These are phyloP conservation scores for Wallacemonas collosoma DNA, from an alignment of 208 protist species.

Conservation along the genomic window DNA sequence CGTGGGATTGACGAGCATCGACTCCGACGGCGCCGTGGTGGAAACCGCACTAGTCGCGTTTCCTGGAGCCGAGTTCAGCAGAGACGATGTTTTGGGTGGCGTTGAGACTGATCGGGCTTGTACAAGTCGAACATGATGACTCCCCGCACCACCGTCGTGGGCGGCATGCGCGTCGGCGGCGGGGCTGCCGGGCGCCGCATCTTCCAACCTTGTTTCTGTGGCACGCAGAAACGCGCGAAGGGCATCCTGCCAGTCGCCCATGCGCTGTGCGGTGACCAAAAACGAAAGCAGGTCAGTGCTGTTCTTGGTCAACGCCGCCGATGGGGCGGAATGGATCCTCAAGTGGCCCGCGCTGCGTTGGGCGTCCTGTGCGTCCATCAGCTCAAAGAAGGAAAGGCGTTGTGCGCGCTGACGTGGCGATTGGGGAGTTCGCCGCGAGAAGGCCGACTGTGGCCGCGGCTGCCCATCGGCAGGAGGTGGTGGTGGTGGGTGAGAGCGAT, in stretches of 20 bases:
- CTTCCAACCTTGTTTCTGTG: constrained; percentile 33
- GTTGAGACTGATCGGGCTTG: too few species aligned
- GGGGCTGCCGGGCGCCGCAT: too few species aligned
- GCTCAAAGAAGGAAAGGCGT: constrained; percentile 46
- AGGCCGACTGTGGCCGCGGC: not conserved
- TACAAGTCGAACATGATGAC: too few species aligned
- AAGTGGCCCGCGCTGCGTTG: constrained; percentile 35
- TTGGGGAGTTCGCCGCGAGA: not conserved
- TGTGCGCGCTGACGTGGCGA: constrained; percentile 17
- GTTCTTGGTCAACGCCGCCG: constrained; percentile 51
- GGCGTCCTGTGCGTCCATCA: constrained; percentile 71
- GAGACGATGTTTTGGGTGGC: too few species aligned
- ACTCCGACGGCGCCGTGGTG: not conserved
- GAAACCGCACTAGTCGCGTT: not conserved
- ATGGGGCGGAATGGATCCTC: constrained; percentile 35
- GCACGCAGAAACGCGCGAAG: constrained; percentile 51
- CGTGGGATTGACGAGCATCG: constrained; percentile 36
- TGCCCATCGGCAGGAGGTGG: not conserved
- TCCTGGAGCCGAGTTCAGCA: too few species aligned
- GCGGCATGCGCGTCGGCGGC: too few species aligned
- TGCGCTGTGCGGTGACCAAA: constrained; percentile 49
- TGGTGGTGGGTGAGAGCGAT: not conserved
- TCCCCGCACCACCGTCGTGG: too few species aligned
- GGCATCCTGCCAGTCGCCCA: constrained; percentile 76
- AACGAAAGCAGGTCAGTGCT: constrained; percentile 72